Percentiles rank a stretch among this genome's conserved stretches.
Conservation (phyloP, 139 green algal genomes). For the Limnomonas spitsbergensis region DNA sequence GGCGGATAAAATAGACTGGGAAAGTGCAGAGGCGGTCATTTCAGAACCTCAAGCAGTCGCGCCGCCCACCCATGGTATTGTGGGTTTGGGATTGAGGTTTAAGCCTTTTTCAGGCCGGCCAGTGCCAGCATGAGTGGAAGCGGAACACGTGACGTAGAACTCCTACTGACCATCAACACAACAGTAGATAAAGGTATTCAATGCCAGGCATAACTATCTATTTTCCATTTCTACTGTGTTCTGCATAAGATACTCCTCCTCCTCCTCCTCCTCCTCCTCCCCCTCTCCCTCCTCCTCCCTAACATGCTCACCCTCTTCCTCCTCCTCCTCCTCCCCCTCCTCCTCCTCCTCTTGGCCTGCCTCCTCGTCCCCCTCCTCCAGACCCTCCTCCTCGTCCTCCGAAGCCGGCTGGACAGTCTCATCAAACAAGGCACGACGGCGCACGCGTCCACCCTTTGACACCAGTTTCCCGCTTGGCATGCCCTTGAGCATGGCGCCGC, state of each 20-base stretch:
- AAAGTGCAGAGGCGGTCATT: constrained; percentile 33
- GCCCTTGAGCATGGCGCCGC: constrained; percentile 1
- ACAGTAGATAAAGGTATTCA: no score
- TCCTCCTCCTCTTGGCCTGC: constrained; percentile 12
- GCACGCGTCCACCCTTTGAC: constrained; percentile 40
- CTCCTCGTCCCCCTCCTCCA: constrained; percentile 17
- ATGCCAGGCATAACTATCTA: no score
- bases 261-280: no score
- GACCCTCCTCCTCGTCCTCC: constrained; percentile 35
- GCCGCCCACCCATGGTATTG: constrained; percentile 38
- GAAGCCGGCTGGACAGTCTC: constrained; percentile 4
- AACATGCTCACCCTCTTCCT: constrained; percentile 27
- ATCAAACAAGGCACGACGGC: constrained; percentile 46
- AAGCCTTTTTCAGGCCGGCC: no score
- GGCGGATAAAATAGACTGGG: constrained; percentile 27
- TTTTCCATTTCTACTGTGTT: no score
- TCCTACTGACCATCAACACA: no score
- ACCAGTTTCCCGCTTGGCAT: constrained; percentile 13
- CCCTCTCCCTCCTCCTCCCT: no score
- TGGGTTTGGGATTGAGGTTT: no score
- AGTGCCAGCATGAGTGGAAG: no score
- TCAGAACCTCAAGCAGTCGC: constrained; percentile 38
- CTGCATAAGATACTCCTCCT: no score
- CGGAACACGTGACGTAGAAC: no score
- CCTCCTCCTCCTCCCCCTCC: constrained; percentile 45